phyloP scores from a whole-genome alignment of 2,329 filamentous ascomycete species.

The Colletotrichum spinosum region DNA sequence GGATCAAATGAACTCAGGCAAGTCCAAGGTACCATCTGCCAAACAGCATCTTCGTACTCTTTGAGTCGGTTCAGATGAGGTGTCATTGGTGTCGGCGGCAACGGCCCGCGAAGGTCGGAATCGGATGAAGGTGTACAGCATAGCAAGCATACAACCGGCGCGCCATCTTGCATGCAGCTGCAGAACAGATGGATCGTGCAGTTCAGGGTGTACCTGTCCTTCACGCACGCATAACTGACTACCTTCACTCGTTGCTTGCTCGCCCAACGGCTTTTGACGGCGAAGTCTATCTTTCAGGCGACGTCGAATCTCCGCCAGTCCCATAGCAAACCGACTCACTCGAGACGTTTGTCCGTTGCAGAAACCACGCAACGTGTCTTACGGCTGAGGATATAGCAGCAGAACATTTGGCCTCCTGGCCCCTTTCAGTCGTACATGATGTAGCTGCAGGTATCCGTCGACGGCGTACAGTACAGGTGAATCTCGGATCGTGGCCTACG shows the following conservation, averaged over 20 bases:
- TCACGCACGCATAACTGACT: background rate
- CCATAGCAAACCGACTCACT: no score
- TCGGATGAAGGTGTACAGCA: background rate
- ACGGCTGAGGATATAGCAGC: no score
- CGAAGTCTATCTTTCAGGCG: no score
- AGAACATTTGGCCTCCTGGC: no score
- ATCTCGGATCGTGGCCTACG: background rate
- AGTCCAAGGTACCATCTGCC: background rate
- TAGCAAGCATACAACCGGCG: background rate
- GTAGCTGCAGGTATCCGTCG: constrained; percentile 25
- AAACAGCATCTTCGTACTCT: background rate
- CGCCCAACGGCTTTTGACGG: no score
- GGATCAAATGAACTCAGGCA: background rate
- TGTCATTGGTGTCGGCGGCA: constrained; percentile 1
- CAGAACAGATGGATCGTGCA: constrained; percentile 10
- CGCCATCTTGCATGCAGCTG: constrained; percentile 10
- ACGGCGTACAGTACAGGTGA: background rate
- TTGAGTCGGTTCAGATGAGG: constrained; percentile 6
- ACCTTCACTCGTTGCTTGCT: no score
- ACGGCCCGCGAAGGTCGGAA: background rate
- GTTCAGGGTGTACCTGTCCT: background rate
- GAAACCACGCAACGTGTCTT: no score
- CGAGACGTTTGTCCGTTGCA: background rate
- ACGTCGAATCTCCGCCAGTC: no score
- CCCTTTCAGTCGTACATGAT: no score